These are phyloP conservation scores for Colletotrichum truncatum DNA, from an alignment of 2,329 filamentous ascomycete genomes.

Conservation along the genomic window DNA sequence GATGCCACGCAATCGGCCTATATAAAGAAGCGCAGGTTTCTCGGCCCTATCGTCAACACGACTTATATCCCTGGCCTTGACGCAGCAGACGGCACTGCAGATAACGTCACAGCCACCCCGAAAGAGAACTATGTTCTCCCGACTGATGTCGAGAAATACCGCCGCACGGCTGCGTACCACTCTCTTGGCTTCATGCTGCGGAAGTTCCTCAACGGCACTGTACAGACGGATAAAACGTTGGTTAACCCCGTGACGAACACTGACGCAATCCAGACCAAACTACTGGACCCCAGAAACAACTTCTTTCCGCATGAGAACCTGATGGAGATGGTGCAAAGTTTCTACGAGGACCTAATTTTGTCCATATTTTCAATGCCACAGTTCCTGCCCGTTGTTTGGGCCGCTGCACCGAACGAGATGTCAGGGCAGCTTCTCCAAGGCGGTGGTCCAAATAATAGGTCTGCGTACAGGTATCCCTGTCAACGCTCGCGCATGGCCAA, in stretches of 20 bases:
- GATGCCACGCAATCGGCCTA: conserved; percentile 37
- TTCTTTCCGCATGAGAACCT: conserved; percentile 40
- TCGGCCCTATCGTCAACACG: conserved; percentile 41
- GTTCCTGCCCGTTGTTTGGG: conserved; percentile 44
- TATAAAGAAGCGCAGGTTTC: conserved; percentile 33
- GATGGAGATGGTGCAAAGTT: conserved; percentile 33
- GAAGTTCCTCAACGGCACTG: conserved; percentile 41
- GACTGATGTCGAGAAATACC: conserved; percentile 36
- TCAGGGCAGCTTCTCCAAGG: conserved; percentile 28
- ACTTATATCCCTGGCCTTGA: conserved; percentile 34
- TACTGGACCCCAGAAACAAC: conserved; percentile 43
- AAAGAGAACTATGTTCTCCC: conserved; percentile 40
- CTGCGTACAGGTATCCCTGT: conserved; percentile 39
- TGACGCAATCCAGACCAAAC: conserved; percentile 48
- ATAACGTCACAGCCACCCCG: conserved; percentile 41
- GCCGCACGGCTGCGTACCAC: conserved; percentile 41
- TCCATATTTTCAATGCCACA: conserved; percentile 44
- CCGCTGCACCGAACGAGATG: conserved; percentile 33
- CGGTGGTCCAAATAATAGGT: conserved; percentile 32
- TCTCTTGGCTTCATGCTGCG: conserved; percentile 42
- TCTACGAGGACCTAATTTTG: conserved; percentile 46
- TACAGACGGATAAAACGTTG: conserved; percentile 36
- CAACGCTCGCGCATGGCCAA: conserved; percentile 38
- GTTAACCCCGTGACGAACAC: conserved; percentile 39
- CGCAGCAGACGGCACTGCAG: conserved; percentile 42